These are phyloP conservation scores for Fusarium oxysporum DNA, from an alignment of 2,329 filamentous ascomycete genomes.

Conservation along the genomic window DNA sequence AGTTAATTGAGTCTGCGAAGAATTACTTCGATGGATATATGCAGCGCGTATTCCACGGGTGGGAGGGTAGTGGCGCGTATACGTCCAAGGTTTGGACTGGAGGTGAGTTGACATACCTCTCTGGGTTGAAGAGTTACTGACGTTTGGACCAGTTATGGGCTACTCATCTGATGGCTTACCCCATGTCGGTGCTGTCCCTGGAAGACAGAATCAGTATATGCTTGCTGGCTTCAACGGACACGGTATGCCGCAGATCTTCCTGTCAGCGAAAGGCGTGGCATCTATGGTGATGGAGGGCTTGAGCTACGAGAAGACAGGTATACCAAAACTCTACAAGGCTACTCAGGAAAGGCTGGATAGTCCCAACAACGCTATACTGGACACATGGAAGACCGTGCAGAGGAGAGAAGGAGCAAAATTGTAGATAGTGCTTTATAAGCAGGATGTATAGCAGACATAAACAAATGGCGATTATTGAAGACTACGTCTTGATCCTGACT, in stretches of 20 bases:
- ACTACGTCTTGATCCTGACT: fast-evolving
- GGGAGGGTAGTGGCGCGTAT: constrained; percentile 56
- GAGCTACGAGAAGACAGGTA: neutral
- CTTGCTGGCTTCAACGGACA: constrained; percentile 44
- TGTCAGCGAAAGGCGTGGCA: constrained; percentile 1
- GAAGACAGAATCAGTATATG: constrained; percentile 7
- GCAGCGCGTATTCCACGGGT: constrained; percentile 60
- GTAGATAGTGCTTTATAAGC: neutral
- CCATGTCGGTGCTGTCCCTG: constrained; percentile 58
- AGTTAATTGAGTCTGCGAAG: neutral
- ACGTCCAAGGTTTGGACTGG: constrained; percentile 48
- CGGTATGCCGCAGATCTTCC: constrained; percentile 58
- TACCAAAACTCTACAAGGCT: neutral
- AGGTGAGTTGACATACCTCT: constrained; percentile 40
- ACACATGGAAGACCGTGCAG: neutral
- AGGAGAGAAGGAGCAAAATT: neutral
- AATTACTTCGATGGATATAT: constrained; percentile 60
- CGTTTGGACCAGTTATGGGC: constrained; percentile 51
- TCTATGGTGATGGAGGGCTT: neutral
- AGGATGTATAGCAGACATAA: neutral
- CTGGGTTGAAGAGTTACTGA: fast-evolving
- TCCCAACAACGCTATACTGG: neutral
- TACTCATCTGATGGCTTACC: constrained; percentile 57
- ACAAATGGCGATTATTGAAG: fast-evolving
- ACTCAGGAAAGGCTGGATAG: neutral